Conservation (phyloP, 768 basidiomycete genomes). For the Suillus luteus region DNA sequence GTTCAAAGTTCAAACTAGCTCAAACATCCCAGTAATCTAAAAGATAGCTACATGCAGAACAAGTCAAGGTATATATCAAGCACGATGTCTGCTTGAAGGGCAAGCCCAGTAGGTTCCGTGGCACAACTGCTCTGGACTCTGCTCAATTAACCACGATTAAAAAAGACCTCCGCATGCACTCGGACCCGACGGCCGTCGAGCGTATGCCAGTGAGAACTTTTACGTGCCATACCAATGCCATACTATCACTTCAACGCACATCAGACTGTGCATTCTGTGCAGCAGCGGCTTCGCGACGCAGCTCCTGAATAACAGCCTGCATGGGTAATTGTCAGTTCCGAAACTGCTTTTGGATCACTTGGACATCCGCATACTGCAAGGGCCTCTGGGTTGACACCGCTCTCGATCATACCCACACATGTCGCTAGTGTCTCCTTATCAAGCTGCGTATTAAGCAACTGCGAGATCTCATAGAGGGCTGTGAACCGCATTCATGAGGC, state of each 20-base stretch:
- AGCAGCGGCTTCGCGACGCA: slow-evolving; percentile 66
- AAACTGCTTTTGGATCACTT: neutral
- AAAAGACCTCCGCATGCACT: neutral
- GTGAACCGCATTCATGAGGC: slow-evolving; percentile 15
- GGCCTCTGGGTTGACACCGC: slow-evolving; percentile 89
- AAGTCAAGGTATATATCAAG: slow-evolving; percentile 1
- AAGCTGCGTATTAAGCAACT: slow-evolving; percentile 82
- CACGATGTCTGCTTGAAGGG: neutral
- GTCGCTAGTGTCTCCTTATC: slow-evolving; percentile 92
- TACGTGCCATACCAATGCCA: neutral
- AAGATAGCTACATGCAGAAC: slow-evolving; percentile 2
- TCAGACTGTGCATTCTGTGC: slow-evolving; percentile 28
- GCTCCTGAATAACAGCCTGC: slow-evolving; percentile 84
- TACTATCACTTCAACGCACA: slow-evolving; percentile 23
- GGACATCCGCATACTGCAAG: slow-evolving; percentile 63
- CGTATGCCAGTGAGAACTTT: neutral
- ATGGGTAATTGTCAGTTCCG: slow-evolving; percentile 1
- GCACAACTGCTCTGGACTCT: neutral
- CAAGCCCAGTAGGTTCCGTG: neutral
- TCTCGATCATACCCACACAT: slow-evolving; percentile 90
- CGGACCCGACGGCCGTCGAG: slow-evolving; percentile 7
- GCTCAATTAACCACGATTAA: neutral
- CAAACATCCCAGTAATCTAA: neutral
- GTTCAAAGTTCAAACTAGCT: slow-evolving; percentile 14
- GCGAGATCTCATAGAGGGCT: slow-evolving; percentile 89